Evolutionary conservation across 805 yeast species (phyloP).

Genomic region (Wickerhamomyces ciferrii): DNA sequence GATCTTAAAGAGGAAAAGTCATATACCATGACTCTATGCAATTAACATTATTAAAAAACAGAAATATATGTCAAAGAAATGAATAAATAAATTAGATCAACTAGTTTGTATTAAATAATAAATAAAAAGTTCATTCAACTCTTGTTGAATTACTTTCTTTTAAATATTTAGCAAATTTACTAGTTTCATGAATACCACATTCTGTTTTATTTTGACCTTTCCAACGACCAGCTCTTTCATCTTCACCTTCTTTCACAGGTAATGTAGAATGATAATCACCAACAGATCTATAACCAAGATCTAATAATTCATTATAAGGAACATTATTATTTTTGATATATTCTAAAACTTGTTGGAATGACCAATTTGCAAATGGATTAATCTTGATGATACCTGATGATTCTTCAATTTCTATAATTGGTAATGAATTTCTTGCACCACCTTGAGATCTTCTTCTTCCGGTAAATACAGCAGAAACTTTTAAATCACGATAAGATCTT

Average conservation of each 20-base stretch:
- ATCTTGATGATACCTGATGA: conserved; percentile 72
- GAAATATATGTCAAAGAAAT: no score
- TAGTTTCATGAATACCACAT: conserved; percentile 89
- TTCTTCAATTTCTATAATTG: conserved; percentile 72
- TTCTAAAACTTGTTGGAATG: conserved; percentile 60
- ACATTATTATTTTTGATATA: conserved; percentile 70
- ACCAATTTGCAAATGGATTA: conserved; percentile 86
- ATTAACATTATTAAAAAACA: no score
- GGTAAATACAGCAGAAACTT: conserved; percentile 81
- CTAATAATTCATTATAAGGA: conserved; percentile 81
- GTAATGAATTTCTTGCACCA: conserved; percentile 66
- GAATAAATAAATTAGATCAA: background rate
- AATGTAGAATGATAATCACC: conserved; percentile 95
- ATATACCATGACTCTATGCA: no score
- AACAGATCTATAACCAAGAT: conserved; percentile 82
- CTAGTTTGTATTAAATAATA: no score
- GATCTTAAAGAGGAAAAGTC: no score
- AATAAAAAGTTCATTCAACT: background rate
- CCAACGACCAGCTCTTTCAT: conserved; percentile 97
- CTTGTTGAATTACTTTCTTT: conserved; percentile 17
- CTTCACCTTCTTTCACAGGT: conserved; percentile 89
- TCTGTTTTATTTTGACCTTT: conserved; percentile 88
- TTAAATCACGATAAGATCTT: conserved; percentile 70
- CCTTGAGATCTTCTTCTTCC: conserved; percentile 93
- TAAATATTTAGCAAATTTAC: conserved; percentile 63